A percentile compares a stretch with the other conserved stretches of the same genome.
These are phyloP conservation scores for Drechslerella dactyloides DNA, from an alignment of 2,329 filamentous ascomycete species.

Conservation along the genomic window DNA sequence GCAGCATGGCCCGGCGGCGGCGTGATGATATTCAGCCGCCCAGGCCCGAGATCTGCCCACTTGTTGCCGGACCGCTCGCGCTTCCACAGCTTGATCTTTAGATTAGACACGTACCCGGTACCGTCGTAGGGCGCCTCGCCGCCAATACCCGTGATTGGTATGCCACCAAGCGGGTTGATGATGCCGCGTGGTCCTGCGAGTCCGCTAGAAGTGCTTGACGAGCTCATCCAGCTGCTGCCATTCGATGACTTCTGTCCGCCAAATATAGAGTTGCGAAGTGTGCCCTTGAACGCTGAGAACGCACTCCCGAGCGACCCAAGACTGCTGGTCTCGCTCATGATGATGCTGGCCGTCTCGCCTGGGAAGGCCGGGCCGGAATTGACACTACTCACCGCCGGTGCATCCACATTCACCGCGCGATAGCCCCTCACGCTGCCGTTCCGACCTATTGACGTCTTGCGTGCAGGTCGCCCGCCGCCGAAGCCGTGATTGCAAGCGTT, in stretches of 20 bases:
- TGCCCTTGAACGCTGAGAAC: conserved; percentile 72
- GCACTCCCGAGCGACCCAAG: conserved; percentile 67
- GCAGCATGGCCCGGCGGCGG: conserved; percentile 69
- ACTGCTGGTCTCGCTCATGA: conserved; percentile 63
- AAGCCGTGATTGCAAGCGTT: conserved; percentile 71
- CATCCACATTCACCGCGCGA: conserved; percentile 39
- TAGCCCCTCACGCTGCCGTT: conserved; percentile 54
- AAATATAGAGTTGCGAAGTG: conserved; percentile 45
- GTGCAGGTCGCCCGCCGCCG: conserved; percentile 44
- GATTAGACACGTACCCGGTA: conserved; percentile 67
- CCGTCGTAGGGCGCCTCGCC: conserved; percentile 48
- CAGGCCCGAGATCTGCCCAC: conserved; percentile 91
- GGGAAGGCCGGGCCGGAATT: conserved; percentile 16
- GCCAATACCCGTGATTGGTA: conserved; percentile 50
- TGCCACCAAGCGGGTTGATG: conserved; percentile 48
- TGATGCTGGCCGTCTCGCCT: conserved; percentile 58
- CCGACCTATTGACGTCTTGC: conserved; percentile 62
- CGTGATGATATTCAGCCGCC: conserved; percentile 78
- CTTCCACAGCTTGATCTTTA: conserved; percentile 84
- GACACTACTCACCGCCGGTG: background rate
- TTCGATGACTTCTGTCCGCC: conserved; percentile 41
- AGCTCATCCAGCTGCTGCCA: conserved; percentile 48
- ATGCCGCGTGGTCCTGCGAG: conserved; percentile 44
- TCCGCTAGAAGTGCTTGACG: conserved; percentile 42
- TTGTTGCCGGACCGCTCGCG: conserved; percentile 74